Percentiles rank a stretch among this genome's conserved stretches.
Conservation (phyloP, 2,329 filamentous ascomycete species). For the Nemania sp. region DNA sequence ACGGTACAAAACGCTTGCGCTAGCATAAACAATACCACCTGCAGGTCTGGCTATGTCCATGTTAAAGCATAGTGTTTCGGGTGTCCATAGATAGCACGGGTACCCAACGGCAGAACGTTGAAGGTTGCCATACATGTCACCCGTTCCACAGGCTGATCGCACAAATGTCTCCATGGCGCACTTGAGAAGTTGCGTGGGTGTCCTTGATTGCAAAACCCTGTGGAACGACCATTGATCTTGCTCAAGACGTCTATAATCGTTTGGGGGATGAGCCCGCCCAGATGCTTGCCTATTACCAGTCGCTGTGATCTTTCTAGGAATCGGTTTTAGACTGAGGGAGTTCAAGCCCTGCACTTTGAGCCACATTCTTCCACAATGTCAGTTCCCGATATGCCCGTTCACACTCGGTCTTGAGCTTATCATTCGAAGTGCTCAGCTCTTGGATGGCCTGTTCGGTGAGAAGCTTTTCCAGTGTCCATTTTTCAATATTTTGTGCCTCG, state of each 20-base stretch:
- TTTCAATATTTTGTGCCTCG: constrained; percentile 89
- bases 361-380: constrained; percentile 76
- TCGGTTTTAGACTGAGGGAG: constrained; percentile 49
- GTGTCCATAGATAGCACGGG: constrained; percentile 2
- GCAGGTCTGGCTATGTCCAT: background rate
- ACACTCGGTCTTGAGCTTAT: constrained; percentile 81
- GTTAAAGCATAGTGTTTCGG: background rate
- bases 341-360: constrained; percentile 61
- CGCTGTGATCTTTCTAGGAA: constrained; percentile 26
- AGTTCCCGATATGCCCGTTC: constrained; percentile 77
- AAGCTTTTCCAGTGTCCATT: constrained; percentile 90
- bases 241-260: background rate
- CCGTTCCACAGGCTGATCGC: constrained; percentile 16
- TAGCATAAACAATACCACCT: constrained; percentile 1
- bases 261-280: background rate
- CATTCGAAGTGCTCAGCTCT: constrained; percentile 84
- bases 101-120: background rate
- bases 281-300: background rate
- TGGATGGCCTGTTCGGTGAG: constrained; percentile 86
- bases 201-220: background rate
- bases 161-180: constrained; percentile 8
- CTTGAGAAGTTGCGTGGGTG: background rate
- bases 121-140: constrained; percentile 16
- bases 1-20: constrained; percentile 14
- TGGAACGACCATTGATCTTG: background rate